A percentile compares a stretch with the other conserved stretches of the same genome.
Evolutionary conservation across 305 asterid species (phyloP).

Genomic region (Coffea humblotiana): DNA sequence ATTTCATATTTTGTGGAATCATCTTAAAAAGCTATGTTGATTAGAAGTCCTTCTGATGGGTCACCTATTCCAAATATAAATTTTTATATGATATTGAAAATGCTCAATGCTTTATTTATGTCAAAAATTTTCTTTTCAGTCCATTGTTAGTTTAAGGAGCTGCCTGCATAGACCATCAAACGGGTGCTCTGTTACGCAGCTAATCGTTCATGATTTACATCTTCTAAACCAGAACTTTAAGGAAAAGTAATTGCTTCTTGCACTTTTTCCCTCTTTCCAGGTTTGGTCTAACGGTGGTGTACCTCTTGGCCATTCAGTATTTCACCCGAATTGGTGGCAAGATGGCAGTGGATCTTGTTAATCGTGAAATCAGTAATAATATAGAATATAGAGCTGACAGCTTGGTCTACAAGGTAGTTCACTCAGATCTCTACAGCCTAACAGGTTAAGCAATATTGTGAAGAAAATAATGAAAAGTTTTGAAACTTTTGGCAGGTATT

Average conservation of each 20-base stretch:
- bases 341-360: conserved; percentile 78
- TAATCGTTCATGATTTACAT: neutral
- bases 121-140: neutral
- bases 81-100: neutral
- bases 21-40: neutral
- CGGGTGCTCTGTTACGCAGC: neutral
- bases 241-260: neutral
- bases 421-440: neutral
- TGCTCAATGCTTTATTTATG: neutral
- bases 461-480: neutral
- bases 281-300: conserved; percentile 70
- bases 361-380: conserved; percentile 63
- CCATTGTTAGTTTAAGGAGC: neutral
- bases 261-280: conserved; percentile 39
- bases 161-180: neutral
- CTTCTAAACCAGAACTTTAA: neutral
- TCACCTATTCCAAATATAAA: neutral
- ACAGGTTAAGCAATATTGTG: neutral
- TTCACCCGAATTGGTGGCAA: conserved; percentile 81
- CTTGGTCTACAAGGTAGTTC: conserved; percentile 81
- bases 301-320: conserved; percentile 84
- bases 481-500: conserved; percentile 61
- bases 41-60: neutral
- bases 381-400: conserved; percentile 76
- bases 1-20: neutral